phyloP scores from a whole-genome alignment of 108 stramenopile genomes.

The Heterococcus sp. region DNA sequence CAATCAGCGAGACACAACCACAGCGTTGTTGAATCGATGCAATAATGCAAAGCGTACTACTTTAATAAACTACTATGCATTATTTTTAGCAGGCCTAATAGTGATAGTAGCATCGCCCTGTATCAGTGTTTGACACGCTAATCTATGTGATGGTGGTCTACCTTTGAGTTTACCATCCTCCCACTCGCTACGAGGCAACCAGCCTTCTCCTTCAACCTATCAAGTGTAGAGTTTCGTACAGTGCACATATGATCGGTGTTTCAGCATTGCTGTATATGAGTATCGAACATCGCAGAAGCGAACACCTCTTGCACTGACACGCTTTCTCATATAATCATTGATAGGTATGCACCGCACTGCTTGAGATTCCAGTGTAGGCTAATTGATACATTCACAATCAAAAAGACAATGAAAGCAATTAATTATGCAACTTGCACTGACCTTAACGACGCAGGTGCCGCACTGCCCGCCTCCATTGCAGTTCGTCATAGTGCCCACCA shows the following conservation, averaged over 20 bases:
- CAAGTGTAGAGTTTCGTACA: neutral
- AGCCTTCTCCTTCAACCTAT: neutral
- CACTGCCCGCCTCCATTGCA: conserved; percentile 46
- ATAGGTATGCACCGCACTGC: neutral
- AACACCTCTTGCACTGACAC: neutral
- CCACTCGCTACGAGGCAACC: neutral
- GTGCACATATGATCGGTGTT: neutral
- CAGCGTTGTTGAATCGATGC: no score
- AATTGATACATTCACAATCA: conserved; percentile 1
- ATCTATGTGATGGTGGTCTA: conserved; percentile 23
- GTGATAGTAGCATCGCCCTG: conserved; percentile 9
- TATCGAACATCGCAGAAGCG: neutral
- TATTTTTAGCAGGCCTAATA: neutral
- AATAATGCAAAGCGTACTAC: no score
- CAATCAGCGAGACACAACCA: no score
- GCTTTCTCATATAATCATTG: neutral
- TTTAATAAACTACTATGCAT: no score
- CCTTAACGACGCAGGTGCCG: conserved; percentile 28
- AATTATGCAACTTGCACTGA: conserved; percentile 35
- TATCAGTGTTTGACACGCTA: conserved; percentile 34
- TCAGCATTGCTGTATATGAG: neutral
- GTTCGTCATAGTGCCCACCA: conserved; percentile 19
- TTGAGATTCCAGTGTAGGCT: neutral
- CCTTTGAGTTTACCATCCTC: neutral
- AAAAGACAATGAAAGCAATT: neutral